These are phyloP conservation scores for Alternaria solani DNA, from an alignment of 2,329 filamentous ascomycete species.

Conservation along the genomic window DNA sequence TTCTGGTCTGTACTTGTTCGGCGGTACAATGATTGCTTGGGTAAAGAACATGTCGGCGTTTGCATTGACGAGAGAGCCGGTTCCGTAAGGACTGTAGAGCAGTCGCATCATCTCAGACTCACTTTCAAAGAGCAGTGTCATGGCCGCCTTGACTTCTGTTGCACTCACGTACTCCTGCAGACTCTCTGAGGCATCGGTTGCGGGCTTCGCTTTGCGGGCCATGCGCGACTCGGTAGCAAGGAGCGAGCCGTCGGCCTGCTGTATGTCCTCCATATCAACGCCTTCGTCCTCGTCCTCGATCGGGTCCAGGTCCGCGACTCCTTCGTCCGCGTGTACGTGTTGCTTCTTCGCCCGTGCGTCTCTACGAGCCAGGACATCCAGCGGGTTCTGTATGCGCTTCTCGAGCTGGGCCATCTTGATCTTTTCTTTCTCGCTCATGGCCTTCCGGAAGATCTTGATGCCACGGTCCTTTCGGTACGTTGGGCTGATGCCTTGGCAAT, in stretches of 20 bases:
- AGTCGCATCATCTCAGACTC: constrained; percentile 84
- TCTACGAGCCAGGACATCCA: constrained; percentile 65
- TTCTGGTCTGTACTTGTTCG: constrained; percentile 90
- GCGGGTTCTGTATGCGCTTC: constrained; percentile 74
- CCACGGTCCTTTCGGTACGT: constrained; percentile 87
- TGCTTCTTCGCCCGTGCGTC: constrained; percentile 56
- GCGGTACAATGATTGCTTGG: constrained; percentile 83
- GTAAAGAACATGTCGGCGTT: constrained; percentile 94
- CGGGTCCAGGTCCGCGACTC: constrained; percentile 68
- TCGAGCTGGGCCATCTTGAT: constrained; percentile 76
- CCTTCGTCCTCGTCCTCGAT: constrained; percentile 55
- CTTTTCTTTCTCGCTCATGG: constrained; percentile 76
- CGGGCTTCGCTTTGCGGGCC: constrained; percentile 52
- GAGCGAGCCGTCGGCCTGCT: constrained; percentile 59
- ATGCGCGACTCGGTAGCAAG: constrained; percentile 58
- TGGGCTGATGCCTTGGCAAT: constrained; percentile 65
- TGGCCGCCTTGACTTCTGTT: constrained; percentile 80
- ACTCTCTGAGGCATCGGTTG: constrained; percentile 39
- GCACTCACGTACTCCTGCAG: constrained; percentile 80
- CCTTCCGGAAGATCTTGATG: constrained; percentile 92
- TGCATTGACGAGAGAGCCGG: constrained; percentile 64
- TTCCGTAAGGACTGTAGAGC: constrained; percentile 81
- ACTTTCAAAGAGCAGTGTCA: constrained; percentile 82
- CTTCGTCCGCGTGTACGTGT: constrained; percentile 68
- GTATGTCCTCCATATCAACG: constrained; percentile 44